Evolutionary conservation across 2,329 filamentous ascomycete genomes (phyloP), one percentile per base, ranked within the genome.

Genomic region (Emericellopsis atlantica): DNA sequence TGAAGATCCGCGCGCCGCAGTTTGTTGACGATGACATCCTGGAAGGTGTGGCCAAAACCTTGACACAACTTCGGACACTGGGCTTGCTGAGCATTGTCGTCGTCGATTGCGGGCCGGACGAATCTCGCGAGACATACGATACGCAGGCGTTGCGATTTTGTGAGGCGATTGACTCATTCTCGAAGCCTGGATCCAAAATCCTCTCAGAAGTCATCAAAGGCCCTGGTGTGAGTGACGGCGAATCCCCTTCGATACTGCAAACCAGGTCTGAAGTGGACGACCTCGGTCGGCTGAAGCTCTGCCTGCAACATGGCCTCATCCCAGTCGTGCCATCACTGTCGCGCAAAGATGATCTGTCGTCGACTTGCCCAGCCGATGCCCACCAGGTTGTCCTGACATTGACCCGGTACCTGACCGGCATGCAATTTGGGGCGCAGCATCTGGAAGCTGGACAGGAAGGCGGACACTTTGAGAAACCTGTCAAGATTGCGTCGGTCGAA

Each of bases 51-150:
- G 86, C 82, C 5, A 79, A 81, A 55, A 96, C 92, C 0, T 62
- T 98, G 33, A 80, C 81, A 24, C 90, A 95, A 57, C 76, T 98
- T 39, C 76, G 79, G 32, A 79, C 81, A 40, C 72, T 98, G 12
- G 90, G 92, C 3, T 72, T 98, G 49, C 70, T 78, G 39, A 88
- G 87, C 45, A 77, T 89, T 16, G 75, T 98, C 0, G 82, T 96
- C 1, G 66, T 95, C 8, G 90, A 95, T 51, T 84, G 80, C 40
- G 67, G 71, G 37, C 56, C 52, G 18, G 62, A 68, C 22, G 62
- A 56, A 43, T 43, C 52, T 43, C 55, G 58, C 22, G 45, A 64
- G 49, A 54, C 64, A 37, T 67, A 74, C 41, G 64, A 68, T 4
- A 66, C 77, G 36, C 83, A 95, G 56, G 78, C 79, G 7, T 74